phyloP scores from a whole-genome alignment of 768 basidiomycete species.

The Candolleomyces eurysporus region DNA sequence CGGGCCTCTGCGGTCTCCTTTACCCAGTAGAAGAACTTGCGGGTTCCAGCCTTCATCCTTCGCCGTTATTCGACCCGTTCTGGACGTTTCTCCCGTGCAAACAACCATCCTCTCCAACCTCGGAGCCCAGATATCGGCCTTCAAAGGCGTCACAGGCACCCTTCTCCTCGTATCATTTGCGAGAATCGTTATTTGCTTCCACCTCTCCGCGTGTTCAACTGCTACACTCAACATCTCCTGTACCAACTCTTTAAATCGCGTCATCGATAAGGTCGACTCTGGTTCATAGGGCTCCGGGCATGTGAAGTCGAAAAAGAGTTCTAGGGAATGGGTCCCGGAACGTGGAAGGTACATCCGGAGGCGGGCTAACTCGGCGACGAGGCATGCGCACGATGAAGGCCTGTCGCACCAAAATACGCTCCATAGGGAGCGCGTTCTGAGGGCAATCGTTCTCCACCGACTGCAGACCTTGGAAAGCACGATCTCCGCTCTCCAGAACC shows the following conservation, averaged over 20 bases:
- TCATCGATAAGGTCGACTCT: not conserved
- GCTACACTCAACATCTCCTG: not conserved
- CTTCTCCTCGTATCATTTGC: not conserved
- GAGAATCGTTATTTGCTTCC: not conserved
- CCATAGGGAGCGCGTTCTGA: not conserved
- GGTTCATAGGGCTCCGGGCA: not conserved
- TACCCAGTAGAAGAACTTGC: not conserved
- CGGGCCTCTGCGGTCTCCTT: not conserved
- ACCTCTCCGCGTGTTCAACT: not conserved
- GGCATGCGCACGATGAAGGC: not conserved
- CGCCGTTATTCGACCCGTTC: not conserved
- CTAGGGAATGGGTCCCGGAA: not conserved
- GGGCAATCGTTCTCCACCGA: not conserved
- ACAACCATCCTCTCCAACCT: not conserved
- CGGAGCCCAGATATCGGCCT: not conserved
- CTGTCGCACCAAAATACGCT: not conserved
- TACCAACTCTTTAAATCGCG: not conserved
- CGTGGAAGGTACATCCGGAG: slow-evolving; percentile 1
- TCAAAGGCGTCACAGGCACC: not conserved
- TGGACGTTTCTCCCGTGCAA: no score
- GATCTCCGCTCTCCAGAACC: not conserved
- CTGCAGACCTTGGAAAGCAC: not conserved
- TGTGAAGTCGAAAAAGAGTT: not conserved
- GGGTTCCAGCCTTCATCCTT: not conserved
- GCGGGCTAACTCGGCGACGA: not conserved